Evolutionary conservation across 31 red algal species (phyloP), one percentile per base, ranked within the genome.

Genomic region (Odonthalia washingtoniensis): DNA sequence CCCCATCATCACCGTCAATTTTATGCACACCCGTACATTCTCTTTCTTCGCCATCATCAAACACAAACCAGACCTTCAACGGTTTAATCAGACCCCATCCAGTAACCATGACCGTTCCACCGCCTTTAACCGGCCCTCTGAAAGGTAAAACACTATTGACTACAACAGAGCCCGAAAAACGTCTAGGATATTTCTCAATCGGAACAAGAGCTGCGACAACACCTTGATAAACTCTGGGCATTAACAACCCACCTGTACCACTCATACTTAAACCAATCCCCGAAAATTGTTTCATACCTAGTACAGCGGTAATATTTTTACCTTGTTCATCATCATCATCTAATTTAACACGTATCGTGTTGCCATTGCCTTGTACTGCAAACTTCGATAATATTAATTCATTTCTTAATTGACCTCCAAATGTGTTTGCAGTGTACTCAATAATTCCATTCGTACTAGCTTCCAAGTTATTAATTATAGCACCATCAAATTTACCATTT

Each of bases 221-320:
- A 34, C 84, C 84, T 66, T 95, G 88, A 35, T 83, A 85, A 40
- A 95, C 88, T 26, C 88, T 75, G 12, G 93, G 93, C 93, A 95
- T 95, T 46, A 91, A 46, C 33, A 95, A 14, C 27, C 75, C 84
- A 33, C 93, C 93, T 35, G 44, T 82, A 45, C 83, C 83, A 21
- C 83, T 53, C 88, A 91, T 83, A 0, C 84, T 85, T 5, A 74
- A 79, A 5, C 76, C 45, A 5, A 95, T 82, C 27, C 93, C 93
- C 16, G 87, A 91, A 72, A 72, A 83, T 39, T 32, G 42, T 17
- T 46, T 62, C 30, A 95, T 40, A 35, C 82, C 74, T 27, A 74
- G 87, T 39, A 79, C 60, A 35, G 81, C 74, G n/a, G n/a, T n/a
- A n/a, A n/a, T n/a, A n/a, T n/a, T n/a, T 46, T 83, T 75, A 4